Base-by-base conservation (phyloP, 2,329 filamentous ascomycete species). In the Tolypocladium sp. region DNA sequence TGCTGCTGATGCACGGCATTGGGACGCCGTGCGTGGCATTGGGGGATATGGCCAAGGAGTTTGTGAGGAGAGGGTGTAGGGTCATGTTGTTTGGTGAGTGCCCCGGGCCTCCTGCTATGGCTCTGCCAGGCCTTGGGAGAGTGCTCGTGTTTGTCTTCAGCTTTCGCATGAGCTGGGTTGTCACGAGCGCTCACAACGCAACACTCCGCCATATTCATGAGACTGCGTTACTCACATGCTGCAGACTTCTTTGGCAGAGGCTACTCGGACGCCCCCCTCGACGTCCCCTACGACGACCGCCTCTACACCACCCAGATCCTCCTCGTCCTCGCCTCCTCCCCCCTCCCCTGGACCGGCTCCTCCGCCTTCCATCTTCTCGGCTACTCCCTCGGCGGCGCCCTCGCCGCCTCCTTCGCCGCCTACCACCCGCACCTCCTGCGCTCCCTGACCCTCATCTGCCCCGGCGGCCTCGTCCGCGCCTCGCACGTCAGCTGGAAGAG, bases 1-100 rank as follows among this genome's bases (percentile, higher is more conserved):
- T 93, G 1, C 74, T 95, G 17, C 75, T 95, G 33, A 74, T 95
- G 20, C 91, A 93, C 71, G 91, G 91, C 6, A 92, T 94, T 66
- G 89, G 85, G 56, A 94, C 90, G 7, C 91, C 91, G 0, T 86
- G 85, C 62, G 76, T 92, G 55, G 81, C 89, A 0, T 74, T 93
- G 22, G 85, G 84, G 2, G 79, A 82, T 49, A 70, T 94, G 41
- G 88, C 88, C 17, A 78, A 84, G 68, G 82, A 79, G 57, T 78
- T 95, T 57, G 89, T 82, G 1, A 74, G 76, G 8, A 79, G 77
- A 59, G 89, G 90, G 1, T 92, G 83, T 70, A 80, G 91, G 61
- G 90, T 96, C 2, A 87, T 95, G 82, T 74, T 93, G 1, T 91
- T 93, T 68, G 86, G 84, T 83, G 74, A 73, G 81, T 53, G 20